Percentiles rank a stretch among this genome's conserved stretches.
phyloP scores from a whole-genome alignment of 148 eudicot species.

The Agrostemma githago region DNA sequence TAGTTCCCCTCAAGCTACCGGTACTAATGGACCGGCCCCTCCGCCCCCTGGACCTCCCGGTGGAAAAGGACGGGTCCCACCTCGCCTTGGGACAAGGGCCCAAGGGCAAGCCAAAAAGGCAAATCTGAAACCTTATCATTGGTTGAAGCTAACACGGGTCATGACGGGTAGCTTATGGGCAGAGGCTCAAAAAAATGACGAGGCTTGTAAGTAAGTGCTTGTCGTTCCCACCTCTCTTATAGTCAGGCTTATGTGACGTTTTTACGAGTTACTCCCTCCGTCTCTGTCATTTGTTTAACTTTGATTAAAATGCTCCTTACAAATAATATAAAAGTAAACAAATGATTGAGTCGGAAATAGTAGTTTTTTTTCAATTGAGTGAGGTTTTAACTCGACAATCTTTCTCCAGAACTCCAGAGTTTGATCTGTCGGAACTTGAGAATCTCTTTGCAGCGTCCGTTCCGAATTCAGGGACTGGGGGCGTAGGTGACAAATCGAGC shows the following conservation, averaged over 20 bases:
- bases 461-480: conserved; percentile 49
- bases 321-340: no score
- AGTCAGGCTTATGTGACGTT: neutral
- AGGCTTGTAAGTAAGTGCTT: conserved; percentile 60
- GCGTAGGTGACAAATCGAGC: conserved; percentile 41
- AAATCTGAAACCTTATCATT: conserved; percentile 72
- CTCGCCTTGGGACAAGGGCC: conserved; percentile 33
- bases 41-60: conserved; percentile 64
- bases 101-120: conserved; percentile 49
- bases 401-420: conserved; percentile 63
- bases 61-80: conserved; percentile 40
- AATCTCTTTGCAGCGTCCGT: conserved; percentile 68
- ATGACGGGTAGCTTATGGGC: conserved; percentile 94
- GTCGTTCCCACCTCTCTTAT: neutral
- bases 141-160: conserved; percentile 81
- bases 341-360: no score
- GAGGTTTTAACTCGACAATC: neutral
- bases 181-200: conserved; percentile 74
- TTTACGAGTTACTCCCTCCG: neutral
- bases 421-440: conserved; percentile 87
- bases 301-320: no score
- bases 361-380: neutral
- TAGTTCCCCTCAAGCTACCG: conserved; percentile 27
- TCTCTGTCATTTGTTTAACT: no score
- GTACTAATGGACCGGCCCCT: conserved; percentile 46